Conservation (phyloP, 2,329 filamentous ascomycete genomes). For the Coccinonectria pachysandricola region DNA sequence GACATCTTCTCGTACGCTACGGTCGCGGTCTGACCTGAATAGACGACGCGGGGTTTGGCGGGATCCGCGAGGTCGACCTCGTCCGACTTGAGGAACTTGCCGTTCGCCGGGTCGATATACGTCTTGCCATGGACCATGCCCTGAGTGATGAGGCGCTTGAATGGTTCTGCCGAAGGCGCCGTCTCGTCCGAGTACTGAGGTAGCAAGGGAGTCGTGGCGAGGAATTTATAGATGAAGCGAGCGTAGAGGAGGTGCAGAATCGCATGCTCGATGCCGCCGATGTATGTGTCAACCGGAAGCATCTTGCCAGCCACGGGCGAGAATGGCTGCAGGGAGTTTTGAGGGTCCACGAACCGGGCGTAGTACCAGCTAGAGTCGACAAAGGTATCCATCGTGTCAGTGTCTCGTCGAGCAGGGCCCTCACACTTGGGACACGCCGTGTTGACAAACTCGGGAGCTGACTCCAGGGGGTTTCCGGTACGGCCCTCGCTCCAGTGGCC, state of each 20-base stretch:
- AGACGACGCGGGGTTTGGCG: slow-evolving; percentile 48
- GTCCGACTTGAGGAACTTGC: slow-evolving; percentile 64
- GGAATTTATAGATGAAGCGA: slow-evolving; percentile 82
- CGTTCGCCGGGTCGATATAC: slow-evolving; percentile 62
- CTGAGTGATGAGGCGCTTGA: slow-evolving; percentile 73
- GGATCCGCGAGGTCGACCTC: slow-evolving; percentile 58
- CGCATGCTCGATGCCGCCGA: slow-evolving; percentile 83
- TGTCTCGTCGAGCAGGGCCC: slow-evolving; percentile 64
- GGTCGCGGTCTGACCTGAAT: slow-evolving; percentile 46
- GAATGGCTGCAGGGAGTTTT: slow-evolving; percentile 53
- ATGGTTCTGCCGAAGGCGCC: slow-evolving; percentile 54
- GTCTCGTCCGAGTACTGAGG: slow-evolving; percentile 27
- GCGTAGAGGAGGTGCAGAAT: slow-evolving; percentile 84
- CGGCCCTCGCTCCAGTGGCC: slow-evolving; percentile 58
- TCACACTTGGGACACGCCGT: slow-evolving; percentile 66
- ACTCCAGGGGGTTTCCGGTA: slow-evolving; percentile 67
- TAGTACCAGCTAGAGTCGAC: slow-evolving; percentile 95
- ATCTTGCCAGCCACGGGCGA: slow-evolving; percentile 45
- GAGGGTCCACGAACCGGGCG: slow-evolving; percentile 64
- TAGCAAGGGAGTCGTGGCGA: slow-evolving; percentile 46
- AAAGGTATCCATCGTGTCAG: slow-evolving; percentile 94
- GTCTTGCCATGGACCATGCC: slow-evolving; percentile 92
- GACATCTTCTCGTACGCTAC: slow-evolving; percentile 86
- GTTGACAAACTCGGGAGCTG: slow-evolving; percentile 62
- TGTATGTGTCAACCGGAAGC: slow-evolving; percentile 77